These are phyloP conservation scores for Saccharum spontaneum DNA, from an alignment of 176 grass and related monocot species.

Conservation along the genomic window DNA sequence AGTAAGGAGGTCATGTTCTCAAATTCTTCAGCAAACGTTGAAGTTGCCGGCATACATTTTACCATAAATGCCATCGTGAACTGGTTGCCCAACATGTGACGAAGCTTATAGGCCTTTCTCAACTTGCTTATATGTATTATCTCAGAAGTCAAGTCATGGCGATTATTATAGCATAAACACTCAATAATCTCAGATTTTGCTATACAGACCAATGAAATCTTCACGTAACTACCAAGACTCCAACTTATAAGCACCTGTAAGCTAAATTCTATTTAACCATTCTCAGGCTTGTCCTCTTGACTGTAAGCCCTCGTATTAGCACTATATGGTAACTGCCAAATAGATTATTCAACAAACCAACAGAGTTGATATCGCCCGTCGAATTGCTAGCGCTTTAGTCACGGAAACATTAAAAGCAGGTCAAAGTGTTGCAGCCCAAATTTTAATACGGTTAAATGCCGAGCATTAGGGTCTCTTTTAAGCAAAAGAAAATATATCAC, in stretches of 20 bases:
- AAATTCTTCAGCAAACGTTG: not conserved
- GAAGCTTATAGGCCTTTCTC: slow-evolving; percentile 16
- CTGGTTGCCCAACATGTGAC: not conserved
- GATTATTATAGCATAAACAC: not conserved
- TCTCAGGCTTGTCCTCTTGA: not conserved
- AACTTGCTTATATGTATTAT: slow-evolving; percentile 8
- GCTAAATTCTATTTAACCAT: slow-evolving; percentile 10
- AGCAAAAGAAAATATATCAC: not conserved
- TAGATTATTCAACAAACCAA: not conserved
- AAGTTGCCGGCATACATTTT: slow-evolving; percentile 1
- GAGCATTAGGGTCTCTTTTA: not conserved
- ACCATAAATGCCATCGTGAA: slow-evolving; percentile 1
- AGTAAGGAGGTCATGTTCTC: not conserved
- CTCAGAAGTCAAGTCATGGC: not conserved
- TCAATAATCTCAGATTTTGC: not conserved
- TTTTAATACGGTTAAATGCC: not conserved
- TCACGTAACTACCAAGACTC: no score
- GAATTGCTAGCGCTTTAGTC: slow-evolving; percentile 6
- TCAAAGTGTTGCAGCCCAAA: not conserved
- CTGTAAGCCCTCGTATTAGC: not conserved
- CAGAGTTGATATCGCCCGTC: not conserved
- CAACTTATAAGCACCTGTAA: slow-evolving; percentile 7
- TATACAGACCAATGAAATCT: not conserved
- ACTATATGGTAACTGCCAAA: slow-evolving; percentile 7
- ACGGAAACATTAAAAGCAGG: not conserved